phyloP scores from a whole-genome alignment of 2,329 filamentous ascomycete species.

The Sporothrix variecibatus region DNA sequence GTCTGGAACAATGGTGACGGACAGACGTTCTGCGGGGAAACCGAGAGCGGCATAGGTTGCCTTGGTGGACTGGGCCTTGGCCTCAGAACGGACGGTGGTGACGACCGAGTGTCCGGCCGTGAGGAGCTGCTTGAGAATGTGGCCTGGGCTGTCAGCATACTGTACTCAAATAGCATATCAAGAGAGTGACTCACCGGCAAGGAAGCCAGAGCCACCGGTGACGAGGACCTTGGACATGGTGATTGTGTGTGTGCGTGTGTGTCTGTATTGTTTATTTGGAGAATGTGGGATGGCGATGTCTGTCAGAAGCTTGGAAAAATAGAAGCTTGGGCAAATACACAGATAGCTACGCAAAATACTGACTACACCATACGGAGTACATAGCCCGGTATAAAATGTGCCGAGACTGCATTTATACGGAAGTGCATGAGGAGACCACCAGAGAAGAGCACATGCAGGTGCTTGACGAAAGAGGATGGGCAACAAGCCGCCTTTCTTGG shows the following conservation, averaged over 20 bases:
- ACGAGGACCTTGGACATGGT: conserved; percentile 11
- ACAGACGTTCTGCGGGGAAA: background rate
- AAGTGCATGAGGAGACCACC: background rate
- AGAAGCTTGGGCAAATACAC: background rate
- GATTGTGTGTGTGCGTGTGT: background rate
- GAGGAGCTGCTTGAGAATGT: conserved; percentile 2
- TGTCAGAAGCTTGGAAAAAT: background rate
- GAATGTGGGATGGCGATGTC: background rate
- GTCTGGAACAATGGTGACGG: background rate
- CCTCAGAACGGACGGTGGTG: conserved; percentile 15
- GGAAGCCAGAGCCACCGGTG: conserved; percentile 12
- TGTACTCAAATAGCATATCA: background rate
- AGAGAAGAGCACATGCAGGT: background rate
- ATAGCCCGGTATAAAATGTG: background rate
- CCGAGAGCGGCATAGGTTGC: background rate
- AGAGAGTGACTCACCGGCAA: background rate
- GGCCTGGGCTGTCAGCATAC: background rate
- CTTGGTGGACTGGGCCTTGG: conserved; percentile 12
- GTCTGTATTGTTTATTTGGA: background rate
- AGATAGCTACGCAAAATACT: background rate
- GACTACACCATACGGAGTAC: background rate
- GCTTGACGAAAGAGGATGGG: background rate
- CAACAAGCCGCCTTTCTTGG: background rate
- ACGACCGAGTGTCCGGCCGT: conserved; percentile 15
- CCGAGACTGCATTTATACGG: background rate